phyloP scores from a whole-genome alignment of 345 rosid genomes.

The Ceriops decandra region DNA sequence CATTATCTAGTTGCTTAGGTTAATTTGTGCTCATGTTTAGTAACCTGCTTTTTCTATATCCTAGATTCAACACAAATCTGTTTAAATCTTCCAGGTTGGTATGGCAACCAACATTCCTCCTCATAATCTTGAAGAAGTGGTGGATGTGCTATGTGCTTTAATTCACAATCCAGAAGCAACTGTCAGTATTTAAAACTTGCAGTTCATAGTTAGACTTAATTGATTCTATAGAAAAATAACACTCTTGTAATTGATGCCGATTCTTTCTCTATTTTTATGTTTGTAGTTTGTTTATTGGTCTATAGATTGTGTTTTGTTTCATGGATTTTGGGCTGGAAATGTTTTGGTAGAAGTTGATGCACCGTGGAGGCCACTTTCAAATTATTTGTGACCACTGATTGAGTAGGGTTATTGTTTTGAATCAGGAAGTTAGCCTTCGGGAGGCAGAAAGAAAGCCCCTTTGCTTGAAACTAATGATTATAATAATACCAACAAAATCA shows the following conservation, averaged over 20 bases:
- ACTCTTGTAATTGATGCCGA: not conserved
- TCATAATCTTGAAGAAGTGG: conserved; percentile 94
- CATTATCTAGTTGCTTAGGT: not conserved
- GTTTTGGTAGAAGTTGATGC: no score
- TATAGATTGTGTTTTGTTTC: not conserved
- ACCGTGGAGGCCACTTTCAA: no score
- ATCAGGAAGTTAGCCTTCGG: no score
- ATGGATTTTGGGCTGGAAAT: not conserved
- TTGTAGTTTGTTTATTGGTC: not conserved
- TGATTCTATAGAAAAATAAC: not conserved
- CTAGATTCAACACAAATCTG: conserved; percentile 3
- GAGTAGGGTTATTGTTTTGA: no score
- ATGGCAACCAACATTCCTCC: conserved; percentile 99
- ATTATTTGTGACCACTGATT: no score
- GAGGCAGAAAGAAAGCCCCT: not conserved
- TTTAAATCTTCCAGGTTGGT: conserved; percentile 59
- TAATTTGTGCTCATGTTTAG: not conserved
- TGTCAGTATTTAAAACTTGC: conserved; percentile 33
- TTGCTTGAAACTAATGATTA: not conserved
- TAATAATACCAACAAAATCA: not conserved
- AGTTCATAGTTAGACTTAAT: conserved; percentile 2
- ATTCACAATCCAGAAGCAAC: conserved; percentile 90
- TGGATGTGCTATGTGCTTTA: conserved; percentile 87
- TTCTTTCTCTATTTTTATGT: no score
- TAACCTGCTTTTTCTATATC: not conserved